Percentiles rank a stretch among this genome's conserved stretches.
Conservation (phyloP, 495 filamentous ascomycete genomes). For the Gamarada debralockiae region DNA sequence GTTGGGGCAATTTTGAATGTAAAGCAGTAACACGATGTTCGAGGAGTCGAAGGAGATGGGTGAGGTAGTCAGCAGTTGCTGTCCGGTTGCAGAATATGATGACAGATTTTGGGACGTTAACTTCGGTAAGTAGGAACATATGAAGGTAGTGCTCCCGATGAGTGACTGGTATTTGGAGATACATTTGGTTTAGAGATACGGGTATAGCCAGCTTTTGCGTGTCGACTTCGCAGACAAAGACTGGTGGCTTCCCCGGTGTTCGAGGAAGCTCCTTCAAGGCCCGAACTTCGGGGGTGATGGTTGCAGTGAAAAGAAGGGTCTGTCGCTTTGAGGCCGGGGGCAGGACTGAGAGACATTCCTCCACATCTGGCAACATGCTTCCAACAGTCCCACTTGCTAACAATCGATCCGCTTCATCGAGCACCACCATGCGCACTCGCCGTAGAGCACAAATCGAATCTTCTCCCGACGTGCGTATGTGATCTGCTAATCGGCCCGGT, state of each 20-base stretch:
- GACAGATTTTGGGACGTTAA: constrained; percentile 65
- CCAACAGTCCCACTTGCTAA: constrained; percentile 65
- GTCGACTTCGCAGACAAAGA: constrained; percentile 86
- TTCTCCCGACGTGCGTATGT: constrained; percentile 82
- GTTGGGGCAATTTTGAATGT: constrained; percentile 80
- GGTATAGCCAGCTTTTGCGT: constrained; percentile 72
- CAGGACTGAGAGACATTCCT: constrained; percentile 76
- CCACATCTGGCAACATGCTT: constrained; percentile 90
- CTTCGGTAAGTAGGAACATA: constrained; percentile 75
- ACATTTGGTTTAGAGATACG: constrained; percentile 74
- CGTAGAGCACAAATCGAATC: constrained; percentile 81
- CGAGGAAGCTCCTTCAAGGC: constrained; percentile 72
- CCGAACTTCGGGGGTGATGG: constrained; percentile 87
- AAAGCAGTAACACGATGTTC: constrained; percentile 87
- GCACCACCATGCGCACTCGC: constrained; percentile 77
- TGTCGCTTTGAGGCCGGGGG: constrained; percentile 71
- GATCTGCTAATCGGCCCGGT: constrained; percentile 89
- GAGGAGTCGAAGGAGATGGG: constrained; percentile 78
- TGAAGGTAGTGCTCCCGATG: constrained; percentile 94
- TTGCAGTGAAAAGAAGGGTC: constrained; percentile 95
- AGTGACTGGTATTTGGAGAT: constrained; percentile 80
- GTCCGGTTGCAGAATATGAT: constrained; percentile 97
- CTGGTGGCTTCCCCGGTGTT: constrained; percentile 61
- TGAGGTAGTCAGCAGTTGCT: constrained; percentile 79
- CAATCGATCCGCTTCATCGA: constrained; percentile 95